Conservation (phyloP, 2,329 filamentous ascomycete genomes). For the Claviceps lovelessii region DNA sequence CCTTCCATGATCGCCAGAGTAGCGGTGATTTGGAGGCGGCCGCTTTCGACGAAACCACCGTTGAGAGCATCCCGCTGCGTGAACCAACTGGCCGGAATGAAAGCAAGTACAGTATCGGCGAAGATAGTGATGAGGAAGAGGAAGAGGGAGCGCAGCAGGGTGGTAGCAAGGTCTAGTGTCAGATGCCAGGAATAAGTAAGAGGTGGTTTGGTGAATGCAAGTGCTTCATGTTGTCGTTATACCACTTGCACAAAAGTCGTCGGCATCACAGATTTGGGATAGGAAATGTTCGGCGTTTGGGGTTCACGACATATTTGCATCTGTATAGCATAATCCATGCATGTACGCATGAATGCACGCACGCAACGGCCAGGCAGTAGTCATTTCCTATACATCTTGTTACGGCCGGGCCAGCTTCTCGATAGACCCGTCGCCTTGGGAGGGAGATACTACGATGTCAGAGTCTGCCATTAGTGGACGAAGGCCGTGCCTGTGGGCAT, state of each 20-base stretch:
- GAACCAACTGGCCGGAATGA: constrained; percentile 28
- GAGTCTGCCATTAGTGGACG: neutral
- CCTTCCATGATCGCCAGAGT: constrained; percentile 31
- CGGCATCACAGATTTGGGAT: neutral
- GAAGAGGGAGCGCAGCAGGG: constrained; percentile 15
- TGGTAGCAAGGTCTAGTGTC: neutral
- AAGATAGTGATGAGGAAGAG: constrained; percentile 37
- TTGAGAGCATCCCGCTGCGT: constrained; percentile 44
- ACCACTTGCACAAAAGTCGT: neutral
- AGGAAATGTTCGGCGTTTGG: constrained; percentile 1
- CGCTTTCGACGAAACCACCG: constrained; percentile 51
- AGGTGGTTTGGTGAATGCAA: neutral
- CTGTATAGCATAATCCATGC: neutral
- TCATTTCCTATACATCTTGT: neutral
- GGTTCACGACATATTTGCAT: neutral
- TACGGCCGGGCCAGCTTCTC: neutral
- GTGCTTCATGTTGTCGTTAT: neutral
- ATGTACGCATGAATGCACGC: neutral
- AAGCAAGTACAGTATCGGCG: constrained; percentile 42
- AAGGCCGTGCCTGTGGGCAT: neutral
- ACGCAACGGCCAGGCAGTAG: neutral
- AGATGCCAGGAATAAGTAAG: neutral
- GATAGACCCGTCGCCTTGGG: neutral
- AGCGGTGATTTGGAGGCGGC: constrained; percentile 45
- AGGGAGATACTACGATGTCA: neutral